Conservation (phyloP, 768 basidiomycete genomes). For the Phaffia australis region DNA sequence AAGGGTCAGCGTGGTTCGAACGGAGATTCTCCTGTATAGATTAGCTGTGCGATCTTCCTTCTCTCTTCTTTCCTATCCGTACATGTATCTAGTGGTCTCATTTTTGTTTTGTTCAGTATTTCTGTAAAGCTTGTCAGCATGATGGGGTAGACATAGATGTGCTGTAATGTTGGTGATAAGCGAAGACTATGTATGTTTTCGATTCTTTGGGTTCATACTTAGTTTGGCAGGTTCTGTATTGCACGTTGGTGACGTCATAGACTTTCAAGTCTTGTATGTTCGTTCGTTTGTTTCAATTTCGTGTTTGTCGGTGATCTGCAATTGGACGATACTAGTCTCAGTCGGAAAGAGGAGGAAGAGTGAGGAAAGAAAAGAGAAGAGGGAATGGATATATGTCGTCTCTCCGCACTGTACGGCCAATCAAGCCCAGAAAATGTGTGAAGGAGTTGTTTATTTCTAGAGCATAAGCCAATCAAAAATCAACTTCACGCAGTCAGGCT, state of each 20-base stretch:
- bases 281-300: background rate
- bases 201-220: conserved; percentile 5
- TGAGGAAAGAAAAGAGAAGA: background rate
- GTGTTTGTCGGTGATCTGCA: background rate
- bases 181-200: too few species aligned
- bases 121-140: background rate
- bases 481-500: conserved; percentile 16
- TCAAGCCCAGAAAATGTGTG: background rate
- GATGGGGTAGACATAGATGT: too few species aligned
- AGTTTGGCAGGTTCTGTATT: conserved; percentile 25
- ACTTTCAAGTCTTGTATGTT: conserved; percentile 18
- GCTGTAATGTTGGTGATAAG: too few species aligned
- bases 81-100: too few species aligned
- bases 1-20: too few species aligned
- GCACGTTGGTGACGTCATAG: conserved; percentile 24
- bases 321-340: background rate
- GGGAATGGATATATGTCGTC: conserved; percentile 26
- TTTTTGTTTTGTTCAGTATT: too few species aligned
- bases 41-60: too few species aligned
- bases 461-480: conserved; percentile 27
- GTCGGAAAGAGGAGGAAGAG: background rate
- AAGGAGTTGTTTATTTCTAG: background rate
- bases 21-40: too few species aligned
- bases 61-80: too few species aligned
- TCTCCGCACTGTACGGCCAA: conserved; percentile 34